Percentiles rank a stretch among this genome's conserved stretches.
Conservation (phyloP, 495 filamentous ascomycete species). For the Talaromyces thailandensis region DNA sequence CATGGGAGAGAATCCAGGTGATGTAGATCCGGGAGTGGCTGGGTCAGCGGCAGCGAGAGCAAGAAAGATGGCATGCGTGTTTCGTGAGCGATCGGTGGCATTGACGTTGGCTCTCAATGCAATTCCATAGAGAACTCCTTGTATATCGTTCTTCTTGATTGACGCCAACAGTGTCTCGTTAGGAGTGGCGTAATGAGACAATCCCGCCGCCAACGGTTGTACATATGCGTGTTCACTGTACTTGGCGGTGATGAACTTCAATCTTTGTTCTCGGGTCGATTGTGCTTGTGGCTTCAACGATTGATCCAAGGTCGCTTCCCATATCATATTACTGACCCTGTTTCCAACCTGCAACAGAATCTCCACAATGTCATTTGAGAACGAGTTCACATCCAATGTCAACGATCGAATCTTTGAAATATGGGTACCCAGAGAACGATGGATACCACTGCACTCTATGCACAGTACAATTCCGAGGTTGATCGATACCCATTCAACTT, state of each 20-base stretch:
- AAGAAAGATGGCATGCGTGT: constrained; percentile 80
- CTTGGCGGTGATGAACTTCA: constrained; percentile 91
- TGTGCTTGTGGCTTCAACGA: constrained; percentile 59
- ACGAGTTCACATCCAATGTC: constrained; percentile 89
- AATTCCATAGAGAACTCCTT: constrained; percentile 83
- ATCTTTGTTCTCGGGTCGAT: constrained; percentile 78
- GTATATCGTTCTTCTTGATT: constrained; percentile 89
- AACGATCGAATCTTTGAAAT: constrained; percentile 96
- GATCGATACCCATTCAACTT: constrained; percentile 98
- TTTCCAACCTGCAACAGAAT: constrained; percentile 91
- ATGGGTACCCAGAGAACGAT: constrained; percentile 92
- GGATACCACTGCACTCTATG: constrained; percentile 97
- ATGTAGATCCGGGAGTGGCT: constrained; percentile 51
- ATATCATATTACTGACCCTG: constrained; percentile 90
- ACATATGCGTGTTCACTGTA: constrained; percentile 82
- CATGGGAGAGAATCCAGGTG: constrained; percentile 25
- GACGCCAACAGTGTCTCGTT: constrained; percentile 90
- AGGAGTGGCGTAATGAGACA: constrained; percentile 68
- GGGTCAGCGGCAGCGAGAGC: constrained; percentile 94
- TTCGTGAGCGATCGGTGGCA: constrained; percentile 73
- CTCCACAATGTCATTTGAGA: constrained; percentile 92
- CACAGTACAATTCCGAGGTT: constrained; percentile 94
- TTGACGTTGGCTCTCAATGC: constrained; percentile 85
- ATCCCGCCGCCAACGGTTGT: constrained; percentile 61
- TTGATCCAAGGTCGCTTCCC: constrained; percentile 78